Base-by-base conservation (phyloP, 1,284 basidiomycete species). In the Pseudozyma tsukubaensis region DNA sequence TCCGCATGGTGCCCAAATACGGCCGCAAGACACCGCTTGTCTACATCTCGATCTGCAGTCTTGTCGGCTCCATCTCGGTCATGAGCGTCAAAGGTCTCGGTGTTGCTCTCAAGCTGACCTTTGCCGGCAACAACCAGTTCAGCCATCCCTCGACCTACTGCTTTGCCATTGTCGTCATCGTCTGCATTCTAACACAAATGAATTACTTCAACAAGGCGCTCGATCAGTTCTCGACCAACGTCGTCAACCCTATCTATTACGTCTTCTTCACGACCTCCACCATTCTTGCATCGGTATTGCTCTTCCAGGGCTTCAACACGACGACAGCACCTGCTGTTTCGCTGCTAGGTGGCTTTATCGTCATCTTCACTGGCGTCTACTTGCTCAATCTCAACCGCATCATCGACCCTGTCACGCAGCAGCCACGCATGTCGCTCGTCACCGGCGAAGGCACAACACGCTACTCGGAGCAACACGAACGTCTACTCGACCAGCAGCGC, bases 151-250 rank as follows among this genome's bases (percentile, higher is more conserved):
- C 92, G 83, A 99, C 97, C 12, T 99, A 97, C 85, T 89, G 97
- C 49, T 97, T 99, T 81, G 93, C 90, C 44, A 88, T 94, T 55
- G 90, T 94, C 36, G 92, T 95, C 4, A 89, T 89, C 1, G 87
- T 90, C 3, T 98, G 94, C 86, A 98, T 99, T 81, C 83, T 97
- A 55, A 90, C 97, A 1, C 95, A 97, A 86, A 95, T 97, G 93
- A 96, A 97, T 87, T 99, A 97, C 87, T 97, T 98, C 87, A 99
- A 98, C 88, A 97, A 97, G 85, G 97, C 96, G 0, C 88, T 99
- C 56, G 96, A 98, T 84, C 93, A 91, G 1, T 99, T 98, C 86
- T 94, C 94, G 5, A 98, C 96, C 47, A 99, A 98, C 83, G 93
- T 98, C 45, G 95, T 99, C 63, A 99, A 99, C 85, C 96, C 97